A percentile compares a stretch with the other conserved stretches of the same genome.
Conservation (phyloP, 1,139 yeast species). For the Lodderomyces metapsilosis region DNA sequence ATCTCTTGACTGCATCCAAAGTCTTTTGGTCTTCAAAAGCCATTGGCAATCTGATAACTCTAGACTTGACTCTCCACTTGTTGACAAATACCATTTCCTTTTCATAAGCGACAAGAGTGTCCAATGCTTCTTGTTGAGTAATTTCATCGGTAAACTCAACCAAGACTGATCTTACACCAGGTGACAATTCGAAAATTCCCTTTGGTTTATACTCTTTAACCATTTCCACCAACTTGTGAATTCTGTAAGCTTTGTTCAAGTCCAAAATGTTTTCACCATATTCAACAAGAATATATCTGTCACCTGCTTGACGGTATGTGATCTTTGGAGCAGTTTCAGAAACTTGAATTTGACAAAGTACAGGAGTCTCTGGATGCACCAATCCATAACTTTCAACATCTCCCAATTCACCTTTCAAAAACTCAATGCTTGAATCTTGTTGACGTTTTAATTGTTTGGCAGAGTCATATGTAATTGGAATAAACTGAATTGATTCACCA, state of each 20-base stretch:
- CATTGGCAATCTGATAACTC: conserved; percentile 85
- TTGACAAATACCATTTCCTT: conserved; percentile 67
- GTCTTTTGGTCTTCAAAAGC: conserved; percentile 93
- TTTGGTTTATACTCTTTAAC: conserved; percentile 61
- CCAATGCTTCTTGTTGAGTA: conserved; percentile 59
- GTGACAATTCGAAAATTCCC: conserved; percentile 93
- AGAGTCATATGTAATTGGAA: conserved; percentile 66
- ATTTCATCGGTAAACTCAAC: conserved; percentile 74
- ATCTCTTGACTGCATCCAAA: conserved; percentile 83
- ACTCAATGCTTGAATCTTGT: conserved; percentile 56
- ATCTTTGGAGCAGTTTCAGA: conserved; percentile 63
- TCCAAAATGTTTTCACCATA: conserved; percentile 90
- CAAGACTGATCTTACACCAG: conserved; percentile 92
- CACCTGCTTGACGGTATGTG: conserved; percentile 95
- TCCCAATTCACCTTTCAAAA: conserved; percentile 36
- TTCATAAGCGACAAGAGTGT: conserved; percentile 70
- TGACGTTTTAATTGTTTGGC: conserved; percentile 63
- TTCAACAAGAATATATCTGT: conserved; percentile 84
- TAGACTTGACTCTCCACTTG: conserved; percentile 83
- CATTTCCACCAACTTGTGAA: conserved; percentile 75
- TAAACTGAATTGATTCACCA: conserved; percentile 80
- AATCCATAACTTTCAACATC: conserved; percentile 29
- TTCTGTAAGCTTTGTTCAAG: conserved; percentile 79
- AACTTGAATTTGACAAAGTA: conserved; percentile 50
- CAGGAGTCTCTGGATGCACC: conserved; percentile 56